Evolutionary conservation across 371 early-diverging fungal genomes (phyloP).

Genomic region (Actinomucor elegans): DNA sequence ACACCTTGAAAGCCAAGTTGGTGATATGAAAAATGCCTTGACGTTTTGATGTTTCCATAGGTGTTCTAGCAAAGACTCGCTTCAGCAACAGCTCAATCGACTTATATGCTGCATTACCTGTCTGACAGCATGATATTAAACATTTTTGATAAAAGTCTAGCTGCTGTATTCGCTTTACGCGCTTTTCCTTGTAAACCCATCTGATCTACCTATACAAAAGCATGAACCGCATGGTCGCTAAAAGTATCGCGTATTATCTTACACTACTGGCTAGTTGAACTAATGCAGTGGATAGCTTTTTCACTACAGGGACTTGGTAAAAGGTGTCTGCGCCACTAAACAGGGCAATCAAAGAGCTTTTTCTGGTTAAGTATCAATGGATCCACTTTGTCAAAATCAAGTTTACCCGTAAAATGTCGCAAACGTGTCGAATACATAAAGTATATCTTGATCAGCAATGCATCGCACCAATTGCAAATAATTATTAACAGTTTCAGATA

Average conservation of each 20-base stretch:
- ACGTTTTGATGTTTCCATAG: slow-evolving; percentile 47
- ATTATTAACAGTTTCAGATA: slow-evolving; percentile 12
- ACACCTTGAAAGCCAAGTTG: slow-evolving; percentile 55
- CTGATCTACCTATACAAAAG: slow-evolving; percentile 21
- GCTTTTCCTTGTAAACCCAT: slow-evolving; percentile 17
- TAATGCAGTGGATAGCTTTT: slow-evolving; percentile 12
- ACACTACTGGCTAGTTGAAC: slow-evolving; percentile 22
- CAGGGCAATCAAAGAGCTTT: slow-evolving; percentile 19
- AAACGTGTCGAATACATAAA: slow-evolving; percentile 20
- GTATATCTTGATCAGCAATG: neutral
- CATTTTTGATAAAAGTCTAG: slow-evolving; percentile 21
- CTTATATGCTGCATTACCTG: too few relatives aligned
- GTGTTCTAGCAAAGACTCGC: too few relatives aligned
- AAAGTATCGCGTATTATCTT: slow-evolving; percentile 2
- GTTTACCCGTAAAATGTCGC: slow-evolving; percentile 25
- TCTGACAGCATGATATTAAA: slow-evolving; percentile 30
- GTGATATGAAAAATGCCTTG: slow-evolving; percentile 52
- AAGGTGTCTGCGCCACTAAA: slow-evolving; percentile 22
- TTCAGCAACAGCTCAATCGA: too few relatives aligned
- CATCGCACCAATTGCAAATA: slow-evolving; percentile 13
- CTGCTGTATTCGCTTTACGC: slow-evolving; percentile 25
- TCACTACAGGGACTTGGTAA: slow-evolving; percentile 19
- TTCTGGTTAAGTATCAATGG: too few relatives aligned
- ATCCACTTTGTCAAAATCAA: too few relatives aligned
- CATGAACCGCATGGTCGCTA: too few relatives aligned